These are phyloP conservation scores for Salvia sclarea DNA, from an alignment of 305 asterid genomes.

Conservation along the genomic window DNA sequence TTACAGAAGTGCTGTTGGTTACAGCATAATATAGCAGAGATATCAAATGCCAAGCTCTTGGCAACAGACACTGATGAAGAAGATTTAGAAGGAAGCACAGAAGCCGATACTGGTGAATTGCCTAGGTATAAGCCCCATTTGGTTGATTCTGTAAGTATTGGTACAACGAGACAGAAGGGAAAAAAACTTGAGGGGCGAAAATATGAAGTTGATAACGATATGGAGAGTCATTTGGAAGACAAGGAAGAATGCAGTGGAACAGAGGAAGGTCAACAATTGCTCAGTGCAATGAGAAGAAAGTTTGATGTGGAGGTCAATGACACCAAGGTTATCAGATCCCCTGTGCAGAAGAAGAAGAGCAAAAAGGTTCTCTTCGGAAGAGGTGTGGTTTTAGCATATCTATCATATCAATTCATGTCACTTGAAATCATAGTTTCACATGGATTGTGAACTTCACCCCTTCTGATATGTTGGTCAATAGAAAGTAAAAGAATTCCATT, in stretches of 20 bases:
- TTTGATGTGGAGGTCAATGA: constrained; percentile 51
- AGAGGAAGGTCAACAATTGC: constrained; percentile 76
- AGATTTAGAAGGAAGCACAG: constrained; percentile 81
- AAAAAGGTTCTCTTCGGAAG: constrained; percentile 68
- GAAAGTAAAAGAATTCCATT: neutral
- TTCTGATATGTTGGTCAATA: neutral
- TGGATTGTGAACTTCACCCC: constrained; percentile 6
- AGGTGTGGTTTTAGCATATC: constrained; percentile 49
- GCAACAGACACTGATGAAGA: constrained; percentile 74
- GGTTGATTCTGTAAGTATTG: constrained; percentile 42
- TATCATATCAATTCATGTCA: constrained; percentile 19
- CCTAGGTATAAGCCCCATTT: constrained; percentile 46
- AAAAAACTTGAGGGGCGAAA: constrained; percentile 44
- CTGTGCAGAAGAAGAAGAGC: constrained; percentile 68
- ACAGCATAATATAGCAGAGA: constrained; percentile 52
- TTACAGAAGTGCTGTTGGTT: constrained; percentile 39
- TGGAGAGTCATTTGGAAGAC: constrained; percentile 61
- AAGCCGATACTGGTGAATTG: constrained; percentile 85
- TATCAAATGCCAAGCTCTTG: constrained; percentile 44
- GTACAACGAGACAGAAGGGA: constrained; percentile 47
- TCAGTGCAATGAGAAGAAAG: constrained; percentile 52
- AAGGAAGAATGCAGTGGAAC: constrained; percentile 98
- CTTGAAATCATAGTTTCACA: constrained; percentile 9
- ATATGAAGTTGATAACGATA: constrained; percentile 50
- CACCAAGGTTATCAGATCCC: constrained; percentile 48